phyloP scores from a whole-genome alignment of 306 rosid species.

The Parietaria judaica region DNA sequence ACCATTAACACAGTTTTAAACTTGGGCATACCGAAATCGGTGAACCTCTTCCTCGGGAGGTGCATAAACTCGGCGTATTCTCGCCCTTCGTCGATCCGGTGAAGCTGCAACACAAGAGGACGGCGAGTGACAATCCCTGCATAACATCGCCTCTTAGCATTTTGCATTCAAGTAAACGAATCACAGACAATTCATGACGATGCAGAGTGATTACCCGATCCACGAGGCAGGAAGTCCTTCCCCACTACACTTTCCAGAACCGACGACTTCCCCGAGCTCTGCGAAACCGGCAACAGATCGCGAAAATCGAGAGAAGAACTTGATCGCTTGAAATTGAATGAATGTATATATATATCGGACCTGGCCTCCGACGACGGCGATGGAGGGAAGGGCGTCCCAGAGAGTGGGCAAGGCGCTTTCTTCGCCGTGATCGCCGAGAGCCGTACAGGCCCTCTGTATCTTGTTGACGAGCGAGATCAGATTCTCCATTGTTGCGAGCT shows the following conservation, averaged over 20 bases:
- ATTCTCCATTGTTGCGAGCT: constrained; percentile 56
- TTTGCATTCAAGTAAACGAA: not conserved
- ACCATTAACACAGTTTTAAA: too few species aligned
- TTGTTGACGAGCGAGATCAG: constrained; percentile 84
- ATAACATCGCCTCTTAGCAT: constrained; percentile 7
- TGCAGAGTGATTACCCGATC: constrained; percentile 21
- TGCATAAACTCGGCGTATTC: constrained; percentile 94
- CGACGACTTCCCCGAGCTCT: constrained; percentile 99
- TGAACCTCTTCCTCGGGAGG: constrained; percentile 61
- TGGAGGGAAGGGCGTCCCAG: constrained; percentile 93
- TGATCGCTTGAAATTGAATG: not conserved
- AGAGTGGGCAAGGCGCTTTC: constrained; percentile 75
- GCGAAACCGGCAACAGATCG: not conserved
- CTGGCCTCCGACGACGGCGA: constrained; percentile 98
- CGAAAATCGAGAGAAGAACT: not conserved
- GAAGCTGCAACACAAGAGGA: constrained; percentile 91
- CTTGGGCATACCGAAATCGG: constrained; percentile 53
- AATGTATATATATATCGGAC: constrained; percentile 14
- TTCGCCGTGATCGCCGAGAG: constrained; percentile 84
- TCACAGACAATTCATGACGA: not conserved
- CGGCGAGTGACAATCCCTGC: constrained; percentile 90
- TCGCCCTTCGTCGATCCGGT: constrained; percentile 59
- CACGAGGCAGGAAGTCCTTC: constrained; percentile 53
- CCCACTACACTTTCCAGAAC: constrained; percentile 93
- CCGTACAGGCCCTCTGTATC: constrained; percentile 91